Conservation (phyloP, 345 rosid species). For the Salix suchowensis region DNA sequence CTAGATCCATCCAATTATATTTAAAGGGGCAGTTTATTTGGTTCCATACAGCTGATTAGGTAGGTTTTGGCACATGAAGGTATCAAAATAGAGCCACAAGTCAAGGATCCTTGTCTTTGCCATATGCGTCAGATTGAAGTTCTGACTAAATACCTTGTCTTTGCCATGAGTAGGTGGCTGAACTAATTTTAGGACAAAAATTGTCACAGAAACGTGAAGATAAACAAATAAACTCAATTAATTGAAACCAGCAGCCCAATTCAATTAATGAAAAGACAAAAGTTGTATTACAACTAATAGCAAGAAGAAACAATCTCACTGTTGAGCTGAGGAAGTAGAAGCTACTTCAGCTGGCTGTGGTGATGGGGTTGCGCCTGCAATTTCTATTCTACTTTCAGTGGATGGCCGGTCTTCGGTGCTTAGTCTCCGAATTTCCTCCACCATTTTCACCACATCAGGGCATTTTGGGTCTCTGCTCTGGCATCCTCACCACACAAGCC, state of each 20-base stretch:
- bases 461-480: conserved; percentile 30
- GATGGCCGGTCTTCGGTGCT: conserved; percentile 2
- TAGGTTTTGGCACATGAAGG: neutral
- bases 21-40: neutral
- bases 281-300: neutral
- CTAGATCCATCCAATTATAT: neutral
- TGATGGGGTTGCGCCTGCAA: conserved; percentile 11
- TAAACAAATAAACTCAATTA: conserved; percentile 10
- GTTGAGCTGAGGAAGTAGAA: conserved; percentile 5
- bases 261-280: neutral
- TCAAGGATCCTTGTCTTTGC: neutral
- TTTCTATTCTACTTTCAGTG: conserved; percentile 4
- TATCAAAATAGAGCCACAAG: neutral
- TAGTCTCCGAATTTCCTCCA: conserved; percentile 17
- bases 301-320: neutral
- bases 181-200: conserved; percentile 18
- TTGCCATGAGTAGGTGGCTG: conserved; percentile 12
- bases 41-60: neutral
- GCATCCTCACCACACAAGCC: conserved; percentile 24
- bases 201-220: neutral
- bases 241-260: conserved; percentile 9
- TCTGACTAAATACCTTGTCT: conserved; percentile 11
- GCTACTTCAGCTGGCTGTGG: conserved; percentile 10
- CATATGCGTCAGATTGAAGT: conserved; percentile 8
- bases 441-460: conserved; percentile 23